A percentile compares a stretch with the other conserved stretches of the same genome.
Conservation (phyloP, 176 grass and related monocot species). For the Raddia guianensis region DNA sequence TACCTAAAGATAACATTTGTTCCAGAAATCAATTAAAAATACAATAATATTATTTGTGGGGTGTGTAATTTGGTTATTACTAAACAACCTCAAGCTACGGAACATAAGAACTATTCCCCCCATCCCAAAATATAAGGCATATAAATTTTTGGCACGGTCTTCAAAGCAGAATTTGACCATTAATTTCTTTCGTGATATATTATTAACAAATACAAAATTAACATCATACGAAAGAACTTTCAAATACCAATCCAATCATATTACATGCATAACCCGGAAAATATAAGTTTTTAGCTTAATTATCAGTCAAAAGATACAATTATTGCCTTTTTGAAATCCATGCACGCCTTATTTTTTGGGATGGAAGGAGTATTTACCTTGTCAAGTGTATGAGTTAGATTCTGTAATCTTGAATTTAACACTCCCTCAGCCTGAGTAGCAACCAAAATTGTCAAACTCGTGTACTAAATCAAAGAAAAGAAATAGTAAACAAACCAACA, state of each 20-base stretch:
- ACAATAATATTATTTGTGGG: neutral
- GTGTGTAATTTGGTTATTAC: neutral
- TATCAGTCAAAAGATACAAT: too few relatives aligned
- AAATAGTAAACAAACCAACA: slow-evolving; percentile 29
- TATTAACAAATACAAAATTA: too few relatives aligned
- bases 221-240: too few relatives aligned
- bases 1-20: slow-evolving; percentile 55
- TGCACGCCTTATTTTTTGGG: too few relatives aligned
- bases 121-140: too few relatives aligned
- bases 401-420: slow-evolving; percentile 93
- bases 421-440: slow-evolving; percentile 80
- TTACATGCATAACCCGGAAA: too few relatives aligned
- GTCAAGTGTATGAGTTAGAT: slow-evolving; percentile 89
- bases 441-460: slow-evolving; percentile 29
- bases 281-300: too few relatives aligned
- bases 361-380: slow-evolving; percentile 62
- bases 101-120: slow-evolving; percentile 30
- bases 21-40: slow-evolving; percentile 28
- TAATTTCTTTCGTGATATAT: too few relatives aligned
- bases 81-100: slow-evolving; percentile 27
- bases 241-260: too few relatives aligned
- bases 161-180: too few relatives aligned
- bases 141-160: too few relatives aligned
- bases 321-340: too few relatives aligned
- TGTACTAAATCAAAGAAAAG: slow-evolving; percentile 23